Evolutionary conservation across 2,329 filamentous ascomycete genomes (phyloP), one percentile per base, ranked within the genome.

Genomic region (Aureobasidium melanogenum): DNA sequence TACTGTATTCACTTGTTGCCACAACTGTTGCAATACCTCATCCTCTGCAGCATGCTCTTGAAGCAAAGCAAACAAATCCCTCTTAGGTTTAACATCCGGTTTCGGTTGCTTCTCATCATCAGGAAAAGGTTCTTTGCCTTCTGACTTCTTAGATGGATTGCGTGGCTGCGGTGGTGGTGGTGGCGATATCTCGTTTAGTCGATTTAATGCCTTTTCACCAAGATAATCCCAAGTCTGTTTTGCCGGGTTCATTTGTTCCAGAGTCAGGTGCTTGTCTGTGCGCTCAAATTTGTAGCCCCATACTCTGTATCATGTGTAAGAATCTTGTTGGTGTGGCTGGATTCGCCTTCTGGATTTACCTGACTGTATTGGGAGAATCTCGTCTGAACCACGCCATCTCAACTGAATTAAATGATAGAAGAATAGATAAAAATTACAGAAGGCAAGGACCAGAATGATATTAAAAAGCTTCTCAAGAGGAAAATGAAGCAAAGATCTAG

Each of bases 271-370:
- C 3, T 84, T 72, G 6, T 80, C 71, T 0, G 87, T 88, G 79
- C 87, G 86, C 66, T 85, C 81, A 69, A 92, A 91, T 7, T 79
- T 81, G 68, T 89, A 82, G 22, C 83, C 86, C 84, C 86, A 91
- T 65, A 41, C 50, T n/a, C 56, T 59, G 32, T 39, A 15, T 34
- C 3, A 19, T 43, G 22, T 8, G 6, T 56, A 9, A 44, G 52
- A 8, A 15, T 4, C 7, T 32, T 32, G 9, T 39, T 8, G 19
- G 30, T 24, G 28, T 28, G 36, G 9, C 14, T 17, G 17, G 14
- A 1, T 3, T 54, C 22, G 36, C 24, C 36, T 19, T 12, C 15
- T 7, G 5, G 3, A 15, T 5, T 44, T 56, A 56, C 52, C 28
- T 43, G 52, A 56, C 19, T 19, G 52, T 56, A 17, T 56, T 56